These are phyloP conservation scores for Hirsutella thompsonii DNA, from an alignment of 2,329 filamentous ascomycete species.

Conservation along the genomic window DNA sequence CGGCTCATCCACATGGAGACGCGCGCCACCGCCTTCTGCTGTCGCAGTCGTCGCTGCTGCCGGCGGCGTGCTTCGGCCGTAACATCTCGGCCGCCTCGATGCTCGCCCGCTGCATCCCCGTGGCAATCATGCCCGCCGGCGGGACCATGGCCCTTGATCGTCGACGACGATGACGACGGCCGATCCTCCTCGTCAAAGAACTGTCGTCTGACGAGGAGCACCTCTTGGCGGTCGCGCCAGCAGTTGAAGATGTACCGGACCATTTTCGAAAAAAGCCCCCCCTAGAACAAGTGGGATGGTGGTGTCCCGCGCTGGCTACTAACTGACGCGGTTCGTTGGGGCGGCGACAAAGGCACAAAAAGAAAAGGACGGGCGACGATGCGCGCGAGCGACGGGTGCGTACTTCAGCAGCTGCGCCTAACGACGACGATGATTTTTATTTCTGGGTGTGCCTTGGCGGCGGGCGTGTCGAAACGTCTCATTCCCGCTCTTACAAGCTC, in stretches of 20 bases:
- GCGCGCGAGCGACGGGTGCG: too few relatives aligned
- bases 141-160: conserved; percentile 1
- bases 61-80: neutral
- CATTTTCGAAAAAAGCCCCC: conserved; percentile 30
- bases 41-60: conserved; percentile 11
- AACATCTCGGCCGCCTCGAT: neutral
- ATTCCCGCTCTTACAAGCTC: too few relatives aligned
- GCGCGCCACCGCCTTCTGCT: conserved; percentile 38
- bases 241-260: conserved; percentile 62
- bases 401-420: too few relatives aligned
- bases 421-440: too few relatives aligned
- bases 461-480: too few relatives aligned
- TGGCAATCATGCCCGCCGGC: neutral
- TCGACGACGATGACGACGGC: neutral
- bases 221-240: conserved; percentile 54
- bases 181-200: conserved; percentile 35
- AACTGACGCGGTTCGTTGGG: too few relatives aligned
- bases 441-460: too few relatives aligned
- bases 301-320: too few relatives aligned
- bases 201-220: conserved; percentile 50
- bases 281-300: neutral
- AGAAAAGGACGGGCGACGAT: neutral
- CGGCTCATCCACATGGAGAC: conserved; percentile 60
- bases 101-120: neutral
- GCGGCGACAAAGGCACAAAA: too few relatives aligned